Conservation (phyloP, 495 filamentous ascomycete species). For the Hypoxylon rickii region DNA sequence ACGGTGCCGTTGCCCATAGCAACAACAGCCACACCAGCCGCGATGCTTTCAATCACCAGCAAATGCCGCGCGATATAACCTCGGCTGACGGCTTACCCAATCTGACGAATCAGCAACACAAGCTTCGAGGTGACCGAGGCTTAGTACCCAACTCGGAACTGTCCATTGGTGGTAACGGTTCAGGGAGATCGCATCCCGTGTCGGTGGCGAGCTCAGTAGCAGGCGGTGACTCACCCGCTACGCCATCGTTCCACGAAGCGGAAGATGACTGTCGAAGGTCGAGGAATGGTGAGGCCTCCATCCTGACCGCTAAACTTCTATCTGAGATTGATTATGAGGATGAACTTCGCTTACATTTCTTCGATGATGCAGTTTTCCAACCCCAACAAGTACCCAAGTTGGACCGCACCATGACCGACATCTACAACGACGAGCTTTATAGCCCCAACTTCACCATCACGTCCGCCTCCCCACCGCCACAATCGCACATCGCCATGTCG, state of each 20-base stretch:
- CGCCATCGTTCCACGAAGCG: conserved; percentile 51
- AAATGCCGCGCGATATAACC: conserved; percentile 30
- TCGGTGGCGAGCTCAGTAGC: conserved; percentile 56
- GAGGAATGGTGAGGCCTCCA: conserved; percentile 52
- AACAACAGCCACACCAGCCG: conserved; percentile 29
- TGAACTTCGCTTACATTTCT: conserved; percentile 45
- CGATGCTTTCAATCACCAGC: conserved; percentile 27
- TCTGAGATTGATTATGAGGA: conserved; percentile 65
- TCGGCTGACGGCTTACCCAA: conserved; percentile 30
- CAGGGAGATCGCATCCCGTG: conserved; percentile 45
- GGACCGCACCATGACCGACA: conserved; percentile 82
- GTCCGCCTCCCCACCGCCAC: conserved; percentile 52
- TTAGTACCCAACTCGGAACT: conserved; percentile 43
- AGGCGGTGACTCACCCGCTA: conserved; percentile 59
- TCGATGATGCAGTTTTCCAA: conserved; percentile 55
- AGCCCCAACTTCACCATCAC: conserved; percentile 65
- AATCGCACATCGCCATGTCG: conserved; percentile 54
- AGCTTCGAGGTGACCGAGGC: conserved; percentile 42
- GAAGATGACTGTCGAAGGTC: conserved; percentile 52
- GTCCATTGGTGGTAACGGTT: conserved; percentile 37
- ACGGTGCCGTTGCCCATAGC: conserved; percentile 19
- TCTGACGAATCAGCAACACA: conserved; percentile 38
- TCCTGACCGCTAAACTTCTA: conserved; percentile 42
- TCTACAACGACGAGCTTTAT: conserved; percentile 84
- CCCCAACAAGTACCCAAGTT: conserved; percentile 72